These are phyloP conservation scores for Suhomyces sp. DNA, from an alignment of 805 yeast genomes.

Conservation along the genomic window DNA sequence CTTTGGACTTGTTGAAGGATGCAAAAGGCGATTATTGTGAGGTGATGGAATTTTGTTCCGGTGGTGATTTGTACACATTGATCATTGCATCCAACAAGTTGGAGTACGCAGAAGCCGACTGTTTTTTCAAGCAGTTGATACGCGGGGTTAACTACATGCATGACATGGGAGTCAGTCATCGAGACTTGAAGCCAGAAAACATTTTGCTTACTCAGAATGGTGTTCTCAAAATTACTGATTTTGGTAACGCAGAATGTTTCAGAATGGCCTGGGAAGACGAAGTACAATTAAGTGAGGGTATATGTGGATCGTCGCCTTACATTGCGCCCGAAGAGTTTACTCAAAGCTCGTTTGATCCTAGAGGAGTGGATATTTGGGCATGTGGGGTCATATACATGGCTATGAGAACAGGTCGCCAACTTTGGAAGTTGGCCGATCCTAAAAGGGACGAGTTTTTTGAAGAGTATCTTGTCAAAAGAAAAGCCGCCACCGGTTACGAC, in stretches of 20 bases:
- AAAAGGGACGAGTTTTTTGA: constrained; percentile 77
- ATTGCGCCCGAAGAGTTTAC: constrained; percentile 87
- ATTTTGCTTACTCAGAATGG: constrained; percentile 71
- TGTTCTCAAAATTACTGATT: constrained; percentile 76
- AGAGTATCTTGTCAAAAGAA: constrained; percentile 73
- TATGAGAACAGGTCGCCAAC: constrained; percentile 89
- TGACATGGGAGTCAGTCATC: constrained; percentile 83
- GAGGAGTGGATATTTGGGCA: constrained; percentile 86
- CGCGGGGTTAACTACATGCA: constrained; percentile 88
- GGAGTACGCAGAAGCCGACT: constrained; percentile 82
- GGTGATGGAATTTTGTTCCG: constrained; percentile 81
- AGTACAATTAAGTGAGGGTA: constrained; percentile 67
- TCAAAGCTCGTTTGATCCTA: constrained; percentile 66
- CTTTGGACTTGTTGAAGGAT: constrained; percentile 75
- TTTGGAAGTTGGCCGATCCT: constrained; percentile 80
- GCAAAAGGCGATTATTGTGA: constrained; percentile 81
- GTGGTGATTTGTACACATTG: constrained; percentile 75
- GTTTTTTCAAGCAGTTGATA: constrained; percentile 81
- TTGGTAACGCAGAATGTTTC: constrained; percentile 83
- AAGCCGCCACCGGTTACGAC: constrained; percentile 81
- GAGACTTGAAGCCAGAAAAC: constrained; percentile 89
- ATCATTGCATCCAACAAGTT: constrained; percentile 75
- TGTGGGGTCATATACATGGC: constrained; percentile 93
- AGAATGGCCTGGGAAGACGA: constrained; percentile 80
- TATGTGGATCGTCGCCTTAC: constrained; percentile 85